Evolutionary conservation across 2,329 filamentous ascomycete species (phyloP), one percentile per base, ranked within the genome.

Genomic region (Ascochyta fabae): DNA sequence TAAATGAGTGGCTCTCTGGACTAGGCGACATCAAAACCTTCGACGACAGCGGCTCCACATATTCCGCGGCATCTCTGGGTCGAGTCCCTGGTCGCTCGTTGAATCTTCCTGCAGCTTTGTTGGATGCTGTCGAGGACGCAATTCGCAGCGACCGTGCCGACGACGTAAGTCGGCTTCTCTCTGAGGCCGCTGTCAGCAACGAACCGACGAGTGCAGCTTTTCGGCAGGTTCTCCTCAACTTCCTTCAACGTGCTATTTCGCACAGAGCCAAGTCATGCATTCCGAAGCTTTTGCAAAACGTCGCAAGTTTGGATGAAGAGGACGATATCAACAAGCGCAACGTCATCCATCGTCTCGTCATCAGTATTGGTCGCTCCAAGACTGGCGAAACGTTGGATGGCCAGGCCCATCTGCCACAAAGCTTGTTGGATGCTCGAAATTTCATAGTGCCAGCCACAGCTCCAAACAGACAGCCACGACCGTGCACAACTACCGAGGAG

Each of bases 251-350:
- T 57, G 84, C 90, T 1, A 91, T 95, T 53, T 88, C 89, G 3
- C 84, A 84, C 53, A 85, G 86, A 46, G 86, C 90, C 0, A 88
- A 84, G 66, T 76, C 80, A 23, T 92, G 87, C 68, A 89, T 97
- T 45, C 79, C 84, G n/a, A 84, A 84, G 54, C 82, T 98, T 1
- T 75, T 99, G 2, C 78, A 80, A 10, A 83, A 87, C 38, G 82
- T 95, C 47, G 83, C 86, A 40, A 87, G 85, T 1, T 82, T 98
- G 2, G 88, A 96, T 45, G 93, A 96, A 70, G 85, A 90, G 2
- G 91, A 96, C 64, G 95, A 98, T 70, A 92, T 99, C 71, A 96
- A 98, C 76, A 88, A 89, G 67, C 88, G 95, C 12, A 99, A 97
- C 72, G 95, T 92, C 72, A 86, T 99, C 44, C 95, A 99, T 73